Evolutionary conservation across 805 yeast species (phyloP).

Genomic region (Wickerhamia fluorescens): DNA sequence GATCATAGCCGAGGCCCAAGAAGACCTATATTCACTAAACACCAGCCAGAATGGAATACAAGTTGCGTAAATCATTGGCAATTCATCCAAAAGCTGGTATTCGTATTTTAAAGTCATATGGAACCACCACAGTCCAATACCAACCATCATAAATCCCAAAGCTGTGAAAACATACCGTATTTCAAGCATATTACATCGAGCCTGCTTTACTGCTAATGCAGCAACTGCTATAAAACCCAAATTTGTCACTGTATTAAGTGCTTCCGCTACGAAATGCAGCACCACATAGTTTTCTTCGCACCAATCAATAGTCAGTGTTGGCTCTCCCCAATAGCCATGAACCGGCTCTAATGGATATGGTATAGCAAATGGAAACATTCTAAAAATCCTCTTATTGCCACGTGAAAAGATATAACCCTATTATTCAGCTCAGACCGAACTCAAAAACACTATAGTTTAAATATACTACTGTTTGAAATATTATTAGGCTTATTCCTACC

Average conservation of each 20-base stretch:
- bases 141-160: slow-evolving; percentile 80
- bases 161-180: slow-evolving; percentile 63
- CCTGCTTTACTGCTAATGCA: slow-evolving; percentile 54
- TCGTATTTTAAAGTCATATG: slow-evolving; percentile 92
- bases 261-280: slow-evolving; percentile 80
- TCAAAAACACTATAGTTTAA: too few species aligned
- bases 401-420: too few species aligned
- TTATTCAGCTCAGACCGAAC: too few species aligned
- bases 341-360: slow-evolving; percentile 51
- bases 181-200: slow-evolving; percentile 56
- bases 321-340: slow-evolving; percentile 72
- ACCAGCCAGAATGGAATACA: slow-evolving; percentile 90
- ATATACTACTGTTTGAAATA: too few species aligned
- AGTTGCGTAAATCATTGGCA: slow-evolving; percentile 98
- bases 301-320: slow-evolving; percentile 97
- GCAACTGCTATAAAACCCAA: slow-evolving; percentile 49
- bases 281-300: slow-evolving; percentile 96
- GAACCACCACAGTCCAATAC: slow-evolving; percentile 90
- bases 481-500: too few species aligned
- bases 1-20: slow-evolving; percentile 32
- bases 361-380: slow-evolving; percentile 41
- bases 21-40: slow-evolving; percentile 50
- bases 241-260: slow-evolving; percentile 81
- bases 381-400: too few species aligned
- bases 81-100: slow-evolving; percentile 86